Evolutionary conservation across 495 filamentous ascomycete species (phyloP).

Genomic region (Endocarpon pusillum): DNA sequence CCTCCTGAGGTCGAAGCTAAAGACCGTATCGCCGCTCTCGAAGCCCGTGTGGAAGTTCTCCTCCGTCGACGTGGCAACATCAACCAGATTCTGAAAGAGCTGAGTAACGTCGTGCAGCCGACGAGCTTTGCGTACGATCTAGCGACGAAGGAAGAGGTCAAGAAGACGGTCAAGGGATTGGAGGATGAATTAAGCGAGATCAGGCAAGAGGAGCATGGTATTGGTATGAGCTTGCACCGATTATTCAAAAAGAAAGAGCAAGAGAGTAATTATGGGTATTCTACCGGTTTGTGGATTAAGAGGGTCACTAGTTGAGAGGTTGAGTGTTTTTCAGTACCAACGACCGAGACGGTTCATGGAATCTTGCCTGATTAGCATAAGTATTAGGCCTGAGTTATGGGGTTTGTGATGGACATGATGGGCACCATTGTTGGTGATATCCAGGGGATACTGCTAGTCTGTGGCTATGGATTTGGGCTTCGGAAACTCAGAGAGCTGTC

Average conservation of each 20-base stretch:
- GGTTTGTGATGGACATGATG: no score
- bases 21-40: slow-evolving; percentile 47
- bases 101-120: slow-evolving; percentile 44
- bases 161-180: slow-evolving; percentile 52
- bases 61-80: slow-evolving; percentile 51
- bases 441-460: no score
- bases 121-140: slow-evolving; percentile 36
- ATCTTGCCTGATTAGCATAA: no score
- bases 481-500: no score
- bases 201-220: slow-evolving; percentile 64
- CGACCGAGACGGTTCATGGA: no score
- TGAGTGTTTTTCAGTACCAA: no score
- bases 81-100: slow-evolving; percentile 50
- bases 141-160: slow-evolving; percentile 45
- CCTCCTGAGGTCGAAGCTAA: slow-evolving; percentile 39
- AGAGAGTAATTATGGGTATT: slow-evolving; percentile 44
- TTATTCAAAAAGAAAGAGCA: slow-evolving; percentile 62
- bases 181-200: slow-evolving; percentile 63
- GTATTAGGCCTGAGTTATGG: no score
- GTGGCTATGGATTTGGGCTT: no score
- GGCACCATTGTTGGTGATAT: no score
- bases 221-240: slow-evolving; percentile 65
- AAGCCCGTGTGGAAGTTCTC: slow-evolving; percentile 49
- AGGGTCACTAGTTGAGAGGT: slow-evolving; percentile 36
- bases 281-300: slow-evolving; percentile 69